phyloP scores from a whole-genome alignment of 768 basidiomycete species.

The Leucosporidium creatinivorum region DNA sequence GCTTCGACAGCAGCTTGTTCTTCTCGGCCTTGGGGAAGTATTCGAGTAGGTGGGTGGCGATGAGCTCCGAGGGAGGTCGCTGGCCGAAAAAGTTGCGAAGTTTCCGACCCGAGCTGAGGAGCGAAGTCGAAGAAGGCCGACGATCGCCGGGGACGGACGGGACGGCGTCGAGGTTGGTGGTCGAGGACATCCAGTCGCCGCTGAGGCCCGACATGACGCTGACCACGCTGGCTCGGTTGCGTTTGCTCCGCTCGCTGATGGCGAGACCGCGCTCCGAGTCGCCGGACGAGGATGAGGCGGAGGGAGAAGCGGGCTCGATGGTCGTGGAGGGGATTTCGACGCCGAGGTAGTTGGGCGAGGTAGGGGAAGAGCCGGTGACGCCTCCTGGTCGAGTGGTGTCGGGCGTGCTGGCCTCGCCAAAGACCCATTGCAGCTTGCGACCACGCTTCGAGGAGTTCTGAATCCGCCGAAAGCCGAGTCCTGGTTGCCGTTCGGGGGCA shows the following conservation, averaged over 20 bases:
- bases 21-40: slow-evolving; percentile 93
- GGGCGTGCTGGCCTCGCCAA: slow-evolving; percentile 27
- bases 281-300: slow-evolving; percentile 3
- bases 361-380: slow-evolving; percentile 37
- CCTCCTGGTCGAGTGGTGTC: slow-evolving; percentile 16
- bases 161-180: not conserved
- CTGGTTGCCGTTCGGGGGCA: slow-evolving; percentile 31
- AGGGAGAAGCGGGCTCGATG: slow-evolving; percentile 33
- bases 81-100: slow-evolving; percentile 96
- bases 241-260: slow-evolving; percentile 47
- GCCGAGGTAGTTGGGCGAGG: slow-evolving; percentile 42
- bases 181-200: slow-evolving; percentile 18
- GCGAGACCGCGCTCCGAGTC: slow-evolving; percentile 11
- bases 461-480: slow-evolving; percentile 32
- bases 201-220: slow-evolving; percentile 91
- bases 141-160: not conserved
- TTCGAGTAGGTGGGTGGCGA: slow-evolving; percentile 85
- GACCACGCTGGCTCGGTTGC: slow-evolving; percentile 88
- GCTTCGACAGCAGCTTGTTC: slow-evolving; percentile 70
- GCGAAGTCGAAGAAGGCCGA: not conserved
- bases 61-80: slow-evolving; percentile 92
- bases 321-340: slow-evolving; percentile 35
- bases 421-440: slow-evolving; percentile 35
- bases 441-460: slow-evolving; percentile 1
- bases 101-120: slow-evolving; percentile 44